Conservation (phyloP, 1,284 basidiomycete species). For the Rhizopogon parksii region DNA sequence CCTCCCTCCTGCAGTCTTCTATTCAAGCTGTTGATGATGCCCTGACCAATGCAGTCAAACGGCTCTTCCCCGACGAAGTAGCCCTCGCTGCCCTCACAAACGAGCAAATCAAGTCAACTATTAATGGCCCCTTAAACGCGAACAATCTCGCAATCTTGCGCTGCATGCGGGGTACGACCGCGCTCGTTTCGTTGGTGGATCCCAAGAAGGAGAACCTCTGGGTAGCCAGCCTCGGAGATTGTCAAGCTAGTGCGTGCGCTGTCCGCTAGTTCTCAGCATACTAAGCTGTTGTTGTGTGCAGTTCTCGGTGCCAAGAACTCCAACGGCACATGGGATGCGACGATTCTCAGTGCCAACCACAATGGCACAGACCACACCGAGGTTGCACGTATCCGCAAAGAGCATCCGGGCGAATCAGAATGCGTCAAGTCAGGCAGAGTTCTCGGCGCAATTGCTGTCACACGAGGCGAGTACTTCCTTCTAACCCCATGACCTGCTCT, state of each 20-base stretch:
- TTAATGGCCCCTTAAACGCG: conserved; percentile 26
- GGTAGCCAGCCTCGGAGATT: conserved; percentile 35
- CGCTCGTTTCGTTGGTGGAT: conserved; percentile 29
- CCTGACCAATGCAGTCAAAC: conserved; percentile 27
- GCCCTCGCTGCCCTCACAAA: conserved; percentile 26
- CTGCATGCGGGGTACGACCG: conserved; percentile 33
- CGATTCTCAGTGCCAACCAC: conserved; percentile 28
- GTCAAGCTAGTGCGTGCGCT: conserved; percentile 28
- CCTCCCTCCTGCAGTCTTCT: conserved; percentile 25
- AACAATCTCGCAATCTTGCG: conserved; percentile 29
- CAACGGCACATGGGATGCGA: conserved; percentile 22
- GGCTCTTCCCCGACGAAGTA: conserved; percentile 26
- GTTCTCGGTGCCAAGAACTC: conserved; percentile 23
- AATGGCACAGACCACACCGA: conserved; percentile 28
- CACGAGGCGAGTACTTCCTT: conserved; percentile 23
- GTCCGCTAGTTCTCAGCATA: background rate
- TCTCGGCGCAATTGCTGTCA: conserved; percentile 30
- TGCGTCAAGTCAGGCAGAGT: conserved; percentile 25
- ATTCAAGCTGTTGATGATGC: conserved; percentile 32
- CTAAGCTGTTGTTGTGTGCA: conserved; percentile 10
- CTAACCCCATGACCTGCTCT: background rate
- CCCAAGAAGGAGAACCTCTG: conserved; percentile 27
- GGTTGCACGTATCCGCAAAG: conserved; percentile 23
- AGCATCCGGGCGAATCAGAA: conserved; percentile 31
- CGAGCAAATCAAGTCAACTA: conserved; percentile 31